Evolutionary conservation across 2,329 filamentous ascomycete species (phyloP).

Genomic region (Seiridium unicorne): DNA sequence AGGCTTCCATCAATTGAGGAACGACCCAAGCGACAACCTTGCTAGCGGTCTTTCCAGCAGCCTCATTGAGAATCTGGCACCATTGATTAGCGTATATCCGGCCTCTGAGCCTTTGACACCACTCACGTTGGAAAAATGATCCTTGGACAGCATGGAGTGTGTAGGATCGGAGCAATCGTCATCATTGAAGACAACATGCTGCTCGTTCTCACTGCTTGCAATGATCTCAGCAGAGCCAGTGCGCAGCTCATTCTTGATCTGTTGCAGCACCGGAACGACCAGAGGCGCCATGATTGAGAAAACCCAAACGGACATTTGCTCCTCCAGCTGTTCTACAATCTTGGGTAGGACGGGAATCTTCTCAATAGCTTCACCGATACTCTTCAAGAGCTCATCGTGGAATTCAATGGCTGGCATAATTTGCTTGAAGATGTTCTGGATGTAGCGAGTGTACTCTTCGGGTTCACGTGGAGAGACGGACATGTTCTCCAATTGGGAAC

Average conservation of each 20-base stretch:
- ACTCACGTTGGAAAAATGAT: constrained; percentile 82
- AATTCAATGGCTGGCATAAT: constrained; percentile 89
- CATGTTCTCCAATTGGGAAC: constrained; percentile 73
- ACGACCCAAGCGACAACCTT: constrained; percentile 81
- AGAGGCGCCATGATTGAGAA: constrained; percentile 91
- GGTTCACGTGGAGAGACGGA: constrained; percentile 75
- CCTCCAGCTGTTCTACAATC: constrained; percentile 80
- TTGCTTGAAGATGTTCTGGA: constrained; percentile 70
- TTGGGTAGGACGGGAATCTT: constrained; percentile 83
- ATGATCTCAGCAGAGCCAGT: constrained; percentile 88
- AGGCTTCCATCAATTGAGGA: constrained; percentile 83
- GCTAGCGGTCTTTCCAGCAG: constrained; percentile 79
- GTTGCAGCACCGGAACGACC: constrained; percentile 78
- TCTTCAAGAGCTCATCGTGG: constrained; percentile 84
- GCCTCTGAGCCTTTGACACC: too few species aligned
- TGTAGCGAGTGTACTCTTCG: constrained; percentile 79
- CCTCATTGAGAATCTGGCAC: constrained; percentile 72
- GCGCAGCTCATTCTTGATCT: constrained; percentile 83
- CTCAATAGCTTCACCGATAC: constrained; percentile 75
- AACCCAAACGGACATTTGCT: constrained; percentile 85
- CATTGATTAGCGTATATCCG: not conserved
- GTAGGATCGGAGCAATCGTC: constrained; percentile 78
- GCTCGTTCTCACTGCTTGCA: constrained; percentile 77
- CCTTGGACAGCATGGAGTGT: constrained; percentile 94
- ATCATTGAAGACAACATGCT: constrained; percentile 83